Conservation (phyloP, 305 asterid species). For the Withania somnifera region DNA sequence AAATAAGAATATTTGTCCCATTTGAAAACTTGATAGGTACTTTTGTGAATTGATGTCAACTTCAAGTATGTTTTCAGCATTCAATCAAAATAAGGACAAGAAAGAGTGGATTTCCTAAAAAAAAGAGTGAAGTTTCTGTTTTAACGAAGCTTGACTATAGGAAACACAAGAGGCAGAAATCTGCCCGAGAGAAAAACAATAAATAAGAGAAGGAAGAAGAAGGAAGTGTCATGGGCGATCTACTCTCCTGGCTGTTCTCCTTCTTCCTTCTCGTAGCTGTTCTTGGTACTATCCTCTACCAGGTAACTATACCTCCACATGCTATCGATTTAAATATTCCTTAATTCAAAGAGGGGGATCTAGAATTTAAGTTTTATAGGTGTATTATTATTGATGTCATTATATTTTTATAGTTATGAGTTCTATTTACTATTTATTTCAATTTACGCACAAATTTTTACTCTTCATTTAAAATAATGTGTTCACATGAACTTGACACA, state of each 20-base stretch:
- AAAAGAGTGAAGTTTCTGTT: background rate
- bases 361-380: background rate
- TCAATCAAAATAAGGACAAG: background rate
- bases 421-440: too few relatives aligned
- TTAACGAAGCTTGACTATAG: background rate
- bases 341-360: background rate
- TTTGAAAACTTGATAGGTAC: too few relatives aligned
- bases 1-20: too few relatives aligned
- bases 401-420: background rate
- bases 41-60: too few relatives aligned
- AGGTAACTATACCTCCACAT: constrained; percentile 29
- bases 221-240: constrained; percentile 29
- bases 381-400: background rate
- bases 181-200: background rate
- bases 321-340: background rate
- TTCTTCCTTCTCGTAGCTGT: constrained; percentile 48
- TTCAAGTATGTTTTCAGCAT: too few relatives aligned
- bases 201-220: background rate
- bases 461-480: background rate
- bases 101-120: background rate
- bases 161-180: background rate
- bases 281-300: constrained; percentile 49
- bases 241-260: constrained; percentile 57
- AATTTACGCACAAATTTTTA: background rate
- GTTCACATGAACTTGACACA: too few relatives aligned